These are phyloP conservation scores for Globisporangium abappressorium DNA, from an alignment of 352 stramenopile species.

Conservation along the genomic window DNA sequence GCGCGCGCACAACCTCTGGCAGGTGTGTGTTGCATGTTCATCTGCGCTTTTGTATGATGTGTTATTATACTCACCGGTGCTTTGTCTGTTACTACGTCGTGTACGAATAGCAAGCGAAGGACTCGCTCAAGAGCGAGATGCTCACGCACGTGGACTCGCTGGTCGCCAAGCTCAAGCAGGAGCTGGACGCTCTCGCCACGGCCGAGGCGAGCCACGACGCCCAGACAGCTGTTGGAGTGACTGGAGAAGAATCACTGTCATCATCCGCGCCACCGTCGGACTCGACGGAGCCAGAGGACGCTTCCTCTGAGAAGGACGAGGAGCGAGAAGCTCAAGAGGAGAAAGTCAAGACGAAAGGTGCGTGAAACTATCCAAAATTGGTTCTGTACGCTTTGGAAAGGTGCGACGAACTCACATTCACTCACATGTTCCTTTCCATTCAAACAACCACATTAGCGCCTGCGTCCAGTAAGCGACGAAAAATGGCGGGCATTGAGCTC, in stretches of 20 bases:
- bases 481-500: conserved; percentile 30
- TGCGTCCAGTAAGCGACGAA: conserved; percentile 42
- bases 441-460: conserved; percentile 11
- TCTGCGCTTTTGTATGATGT: neutral
- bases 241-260: neutral
- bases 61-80: neutral
- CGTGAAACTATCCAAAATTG: neutral
- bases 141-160: conserved; percentile 45
- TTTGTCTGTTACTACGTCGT: conserved; percentile 1
- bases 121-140: conserved; percentile 52
- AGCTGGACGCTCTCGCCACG: conserved; percentile 44
- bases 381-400: neutral
- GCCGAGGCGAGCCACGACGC: conserved; percentile 18
- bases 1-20: conserved; percentile 61
- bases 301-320: conserved; percentile 10
- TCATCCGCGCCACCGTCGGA: conserved; percentile 2
- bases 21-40: conserved; percentile 19
- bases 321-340: conserved; percentile 1
- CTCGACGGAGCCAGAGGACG: conserved; percentile 12
- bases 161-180: conserved; percentile 38
- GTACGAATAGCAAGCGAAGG: conserved; percentile 41
- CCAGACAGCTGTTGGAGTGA: neutral
- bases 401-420: neutral
- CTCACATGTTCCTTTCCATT: neutral
- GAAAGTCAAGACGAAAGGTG: conserved; percentile 15